A percentile compares a stretch with the other conserved stretches of the same genome.
Conservation (phyloP, 2,329 filamentous ascomycete genomes). For the Pestalotiopsis sp. region DNA sequence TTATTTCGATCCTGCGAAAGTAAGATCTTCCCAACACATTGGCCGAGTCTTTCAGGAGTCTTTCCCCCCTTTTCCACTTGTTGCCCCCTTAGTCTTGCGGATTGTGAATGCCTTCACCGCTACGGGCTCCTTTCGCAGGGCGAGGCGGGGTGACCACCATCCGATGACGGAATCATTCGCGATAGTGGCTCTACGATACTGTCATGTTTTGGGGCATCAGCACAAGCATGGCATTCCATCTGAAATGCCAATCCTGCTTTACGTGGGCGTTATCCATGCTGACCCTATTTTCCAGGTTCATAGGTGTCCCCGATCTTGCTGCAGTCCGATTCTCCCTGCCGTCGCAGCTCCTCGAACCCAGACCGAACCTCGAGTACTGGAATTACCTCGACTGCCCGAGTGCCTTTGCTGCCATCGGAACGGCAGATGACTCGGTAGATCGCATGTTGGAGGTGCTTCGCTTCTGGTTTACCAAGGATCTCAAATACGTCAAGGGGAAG, state of each 20-base stretch:
- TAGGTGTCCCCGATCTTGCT: constrained; percentile 93
- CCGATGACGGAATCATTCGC: constrained; percentile 14
- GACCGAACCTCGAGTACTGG: constrained; percentile 98
- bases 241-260: background rate
- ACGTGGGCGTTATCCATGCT: background rate
- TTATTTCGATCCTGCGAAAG: constrained; percentile 85
- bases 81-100: background rate
- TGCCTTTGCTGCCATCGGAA: constrained; percentile 80
- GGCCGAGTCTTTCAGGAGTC: background rate
- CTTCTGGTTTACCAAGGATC: constrained; percentile 98
- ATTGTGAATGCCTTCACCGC: constrained; percentile 10
- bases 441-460: constrained; percentile 93
- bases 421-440: constrained; percentile 86
- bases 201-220: background rate
- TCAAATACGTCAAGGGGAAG: constrained; percentile 98
- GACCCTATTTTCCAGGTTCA: constrained; percentile 63
- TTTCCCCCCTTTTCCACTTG: background rate
- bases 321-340: constrained; percentile 94
- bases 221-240: background rate
- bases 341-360: constrained; percentile 92
- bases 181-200: background rate
- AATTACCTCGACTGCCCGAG: constrained; percentile 95
- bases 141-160: constrained; percentile 11
- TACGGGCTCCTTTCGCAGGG: constrained; percentile 8
- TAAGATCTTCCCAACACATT: constrained; percentile 43